phyloP scores from a whole-genome alignment of 306 rosid genomes.

The Cucurbita argyrosperma region DNA sequence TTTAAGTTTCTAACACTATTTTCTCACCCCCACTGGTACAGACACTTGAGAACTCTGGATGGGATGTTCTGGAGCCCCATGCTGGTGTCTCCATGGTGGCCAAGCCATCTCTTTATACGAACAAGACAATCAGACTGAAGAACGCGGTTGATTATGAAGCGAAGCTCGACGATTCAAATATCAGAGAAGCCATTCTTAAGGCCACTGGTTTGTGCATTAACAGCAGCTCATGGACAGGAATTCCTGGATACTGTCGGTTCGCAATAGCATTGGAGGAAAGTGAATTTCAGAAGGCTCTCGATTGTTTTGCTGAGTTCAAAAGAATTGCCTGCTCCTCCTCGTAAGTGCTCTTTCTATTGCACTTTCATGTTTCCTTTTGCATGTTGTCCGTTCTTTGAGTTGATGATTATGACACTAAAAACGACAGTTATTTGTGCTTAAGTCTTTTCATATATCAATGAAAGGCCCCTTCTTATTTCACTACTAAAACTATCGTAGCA shows the following conservation, averaged over 20 bases:
- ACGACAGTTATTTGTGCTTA: not conserved
- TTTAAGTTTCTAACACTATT: too few relatives aligned
- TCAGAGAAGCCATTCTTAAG: constrained; percentile 51
- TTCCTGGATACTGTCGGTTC: constrained; percentile 89
- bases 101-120: constrained; percentile 61
- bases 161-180: constrained; percentile 48
- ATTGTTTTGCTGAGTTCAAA: constrained; percentile 52
- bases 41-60: constrained; percentile 65
- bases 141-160: constrained; percentile 21
- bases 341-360: constrained; percentile 3
- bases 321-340: constrained; percentile 14
- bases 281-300: constrained; percentile 64
- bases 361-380: not conserved
- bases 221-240: constrained; percentile 85
- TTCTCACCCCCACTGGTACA: constrained; percentile 9
- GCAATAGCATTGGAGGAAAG: constrained; percentile 68
- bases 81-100: constrained; percentile 88
- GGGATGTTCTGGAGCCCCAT: constrained; percentile 71
- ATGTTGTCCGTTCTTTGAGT: not conserved
- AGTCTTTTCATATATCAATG: not conserved
- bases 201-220: constrained; percentile 87
- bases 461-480: not conserved
- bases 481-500: not conserved
- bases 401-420: not conserved
- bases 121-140: constrained; percentile 38